Base-by-base conservation (phyloP, 2,329 filamentous ascomycete species). In the Ophiostoma sp. region DNA sequence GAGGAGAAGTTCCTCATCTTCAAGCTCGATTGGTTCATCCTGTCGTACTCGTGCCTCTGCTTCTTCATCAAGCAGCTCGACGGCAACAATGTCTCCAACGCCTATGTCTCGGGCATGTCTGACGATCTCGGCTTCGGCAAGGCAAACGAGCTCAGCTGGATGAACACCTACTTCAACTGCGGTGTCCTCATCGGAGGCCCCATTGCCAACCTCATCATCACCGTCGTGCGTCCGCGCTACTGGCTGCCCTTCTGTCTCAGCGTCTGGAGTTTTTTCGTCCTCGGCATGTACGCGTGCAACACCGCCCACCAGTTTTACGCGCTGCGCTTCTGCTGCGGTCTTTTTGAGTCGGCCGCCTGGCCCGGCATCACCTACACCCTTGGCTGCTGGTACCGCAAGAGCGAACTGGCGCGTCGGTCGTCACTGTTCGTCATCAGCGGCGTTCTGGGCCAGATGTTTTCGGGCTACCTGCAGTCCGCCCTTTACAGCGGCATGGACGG, bases 371-470 rank as follows among this genome's bases (percentile, higher is more conserved):
- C 65, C 64, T 69, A 66, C 52, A 67, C 64, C 69, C 85, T 89
- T 1, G 80, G 78, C 0, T 81, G 79, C 70, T 90, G 88, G 88
- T 90, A 91, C 75, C 90, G 87, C 0, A 82, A 87, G 36, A 85
- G 85, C 73, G 89, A 89, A 74, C 79, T 89, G 0, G 85, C 83
- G 11, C 80, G 88, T 33, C 80, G 87, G 7, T 89, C 86, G 10
- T 85, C 86, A 15, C 79, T 88, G 20, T 80, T 79, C 17, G 79
- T 83, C 72, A 86, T 86, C 1, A 89, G 88, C 0, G 86, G 86
- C 1, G 79, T 91, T 20, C 83, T 91, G 10, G 88, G 86, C 1
- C 87, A 88, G 2, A 89, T 89, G 5, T 90, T 91, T 75, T 88
- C 87, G 1, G 89, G 87, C 1, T 75, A 87, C 20, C 82, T 87